Evolutionary conservation across 192 early-diverging fungal genomes (phyloP), one percentile per base, ranked within the genome.

Genomic region (Cladochytrium replicatum): DNA sequence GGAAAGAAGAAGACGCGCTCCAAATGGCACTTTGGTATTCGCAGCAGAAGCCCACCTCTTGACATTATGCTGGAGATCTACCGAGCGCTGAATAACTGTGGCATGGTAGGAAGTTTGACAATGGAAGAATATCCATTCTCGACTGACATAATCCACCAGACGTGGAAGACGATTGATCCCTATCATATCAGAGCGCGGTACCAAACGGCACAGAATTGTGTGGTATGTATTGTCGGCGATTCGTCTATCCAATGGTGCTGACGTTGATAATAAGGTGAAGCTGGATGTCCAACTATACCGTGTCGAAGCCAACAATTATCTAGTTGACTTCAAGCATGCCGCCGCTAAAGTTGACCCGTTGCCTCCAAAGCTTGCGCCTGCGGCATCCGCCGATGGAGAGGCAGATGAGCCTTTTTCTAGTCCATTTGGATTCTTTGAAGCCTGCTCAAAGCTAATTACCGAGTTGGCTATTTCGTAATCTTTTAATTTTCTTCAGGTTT

Each of bases 41-140:
- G 96, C 42, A 89, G 86, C 19, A 75, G 85, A 47, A 86, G 83
- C 52, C 85, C 88, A 23, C 92, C 96, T 0, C 73, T 76, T 29
- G 93, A 97, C 58, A 91, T 99, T 13, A 97, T 99, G 96, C 72
- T 87, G 6, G 96, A 99, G 58, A 91, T 99, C 7, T 99, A 90
- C 67, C 77, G 85, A 8, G 89, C 93, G 0, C 66, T 99, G 44
- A 80, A 83, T 46, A 92, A 88, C 64, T 69, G 90, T 31, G 76
- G 78, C 11, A 94, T 99, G 83, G 80, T 81, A 66, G 43, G 52
- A 17, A 6, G 29, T n/a, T n/a, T n/a, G n/a, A n/a, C n/a, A n/a
- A n/a, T n/a, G n/a, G n/a, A n/a, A n/a, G n/a, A n/a, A n/a, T n/a
- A n/a, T n/a, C n/a, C n/a, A n/a, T n/a, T n/a, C n/a, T n/a, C n/a